A percentile compares a stretch with the other conserved stretches of the same genome.
Evolutionary conservation across 2,329 filamentous ascomycete genomes (phyloP).

Genomic region (Chrysosporium keratinophilum): DNA sequence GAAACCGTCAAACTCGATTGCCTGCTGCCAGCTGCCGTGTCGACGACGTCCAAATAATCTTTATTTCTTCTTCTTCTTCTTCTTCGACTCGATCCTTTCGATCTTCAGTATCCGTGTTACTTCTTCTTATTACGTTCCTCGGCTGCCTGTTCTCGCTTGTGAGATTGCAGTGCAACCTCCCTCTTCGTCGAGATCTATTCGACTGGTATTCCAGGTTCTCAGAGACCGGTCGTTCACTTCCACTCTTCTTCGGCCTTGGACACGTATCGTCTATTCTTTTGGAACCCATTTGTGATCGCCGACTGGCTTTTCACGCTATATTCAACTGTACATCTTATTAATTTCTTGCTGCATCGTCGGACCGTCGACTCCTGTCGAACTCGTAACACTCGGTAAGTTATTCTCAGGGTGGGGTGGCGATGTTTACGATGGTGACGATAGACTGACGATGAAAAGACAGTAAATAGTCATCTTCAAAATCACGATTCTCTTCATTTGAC

Average conservation of each 20-base stretch:
- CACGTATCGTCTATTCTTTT: neutral
- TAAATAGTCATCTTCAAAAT: neutral
- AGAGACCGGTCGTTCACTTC: neutral
- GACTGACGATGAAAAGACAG: neutral
- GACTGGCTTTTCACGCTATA: neutral
- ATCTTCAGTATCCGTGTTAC: neutral
- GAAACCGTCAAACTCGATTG: neutral
- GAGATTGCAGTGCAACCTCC: conserved; percentile 17
- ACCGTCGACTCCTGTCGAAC: neutral
- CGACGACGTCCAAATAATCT: neutral
- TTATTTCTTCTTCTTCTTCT: no score
- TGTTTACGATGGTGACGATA: neutral
- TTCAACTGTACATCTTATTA: conserved; percentile 16
- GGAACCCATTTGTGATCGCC: neutral
- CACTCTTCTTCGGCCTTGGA: neutral
- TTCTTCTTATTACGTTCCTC: neutral
- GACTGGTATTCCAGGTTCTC: neutral
- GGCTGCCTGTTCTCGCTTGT: conserved; percentile 11
- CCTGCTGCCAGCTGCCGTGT: neutral
- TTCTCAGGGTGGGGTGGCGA: neutral
- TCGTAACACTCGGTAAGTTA: neutral
- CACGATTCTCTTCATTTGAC: neutral
- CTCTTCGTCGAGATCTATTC: neutral
- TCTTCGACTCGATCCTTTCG: neutral
- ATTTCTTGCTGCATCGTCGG: conserved; percentile 12